Evolutionary conservation across 176 grass and related monocot genomes (phyloP).

Genomic region (Alloteropsis semialata): DNA sequence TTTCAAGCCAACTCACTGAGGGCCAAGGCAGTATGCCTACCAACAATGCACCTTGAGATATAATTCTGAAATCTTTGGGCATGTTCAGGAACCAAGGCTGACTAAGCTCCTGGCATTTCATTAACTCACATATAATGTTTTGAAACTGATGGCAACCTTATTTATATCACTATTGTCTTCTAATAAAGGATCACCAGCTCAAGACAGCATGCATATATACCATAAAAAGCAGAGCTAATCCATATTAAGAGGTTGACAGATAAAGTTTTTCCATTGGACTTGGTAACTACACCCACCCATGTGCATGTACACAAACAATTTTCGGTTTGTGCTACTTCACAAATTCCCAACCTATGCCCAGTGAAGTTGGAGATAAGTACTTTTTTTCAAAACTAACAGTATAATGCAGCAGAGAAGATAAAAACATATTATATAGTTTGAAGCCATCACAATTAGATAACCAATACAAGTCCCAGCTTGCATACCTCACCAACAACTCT

Average conservation of each 20-base stretch:
- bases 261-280: neutral
- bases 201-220: neutral
- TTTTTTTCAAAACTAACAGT: neutral
- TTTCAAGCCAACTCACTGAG: neutral
- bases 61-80: neutral
- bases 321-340: neutral
- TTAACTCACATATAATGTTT: neutral
- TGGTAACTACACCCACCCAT: neutral
- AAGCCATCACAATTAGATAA: neutral
- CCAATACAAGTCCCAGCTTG: conserved; percentile 1
- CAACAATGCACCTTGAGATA: neutral
- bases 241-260: neutral
- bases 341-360: neutral
- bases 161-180: neutral
- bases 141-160: neutral
- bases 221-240: neutral
- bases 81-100: neutral
- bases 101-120: neutral
- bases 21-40: neutral
- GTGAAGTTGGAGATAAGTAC: neutral
- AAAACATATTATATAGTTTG: conserved; percentile 1
- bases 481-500: conserved; percentile 96
- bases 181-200: neutral
- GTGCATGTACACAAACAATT: neutral
- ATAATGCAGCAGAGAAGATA: neutral